phyloP scores from a whole-genome alignment of 345 rosid genomes.

The Brassica incana region DNA sequence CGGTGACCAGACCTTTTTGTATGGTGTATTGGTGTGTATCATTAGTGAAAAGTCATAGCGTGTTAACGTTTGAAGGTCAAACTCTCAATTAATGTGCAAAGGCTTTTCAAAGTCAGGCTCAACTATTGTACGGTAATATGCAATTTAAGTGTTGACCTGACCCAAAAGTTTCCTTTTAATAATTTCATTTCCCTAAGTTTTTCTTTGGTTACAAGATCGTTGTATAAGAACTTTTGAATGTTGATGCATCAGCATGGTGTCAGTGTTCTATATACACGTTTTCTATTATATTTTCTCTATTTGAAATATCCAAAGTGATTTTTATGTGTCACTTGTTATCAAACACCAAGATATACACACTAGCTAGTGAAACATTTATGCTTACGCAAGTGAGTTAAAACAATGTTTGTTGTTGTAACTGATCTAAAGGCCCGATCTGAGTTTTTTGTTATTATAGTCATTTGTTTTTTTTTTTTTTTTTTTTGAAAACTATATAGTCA shows the following conservation, averaged over 20 bases:
- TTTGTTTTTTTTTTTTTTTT: no score
- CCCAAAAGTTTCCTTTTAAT: not conserved
- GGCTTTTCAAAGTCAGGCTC: conserved; percentile 10
- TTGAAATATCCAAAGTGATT: not conserved
- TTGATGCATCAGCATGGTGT: not conserved
- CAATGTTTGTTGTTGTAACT: not conserved
- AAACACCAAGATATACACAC: not conserved
- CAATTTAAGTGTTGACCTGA: conserved; percentile 26
- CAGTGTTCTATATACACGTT: not conserved
- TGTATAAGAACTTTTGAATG: not conserved
- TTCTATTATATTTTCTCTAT: not conserved
- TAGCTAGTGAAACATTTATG: conserved; percentile 2
- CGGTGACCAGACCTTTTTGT: not conserved
- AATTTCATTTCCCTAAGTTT: not conserved
- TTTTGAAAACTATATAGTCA: not conserved
- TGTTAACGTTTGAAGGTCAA: conserved; percentile 13
- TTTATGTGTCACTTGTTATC: not conserved
- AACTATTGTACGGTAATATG: conserved; percentile 23
- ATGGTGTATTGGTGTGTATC: not conserved
- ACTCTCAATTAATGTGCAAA: conserved; percentile 1
- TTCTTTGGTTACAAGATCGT: not conserved
- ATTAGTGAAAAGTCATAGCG: conserved; percentile 11
- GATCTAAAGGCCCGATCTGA: not conserved
- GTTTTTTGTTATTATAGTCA: not conserved
- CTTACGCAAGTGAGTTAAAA: conserved; percentile 4